Percentiles rank a stretch among this genome's conserved stretches.
phyloP scores from a whole-genome alignment of 2,329 filamentous ascomycete genomes.

The Xylariaceae sp. region DNA sequence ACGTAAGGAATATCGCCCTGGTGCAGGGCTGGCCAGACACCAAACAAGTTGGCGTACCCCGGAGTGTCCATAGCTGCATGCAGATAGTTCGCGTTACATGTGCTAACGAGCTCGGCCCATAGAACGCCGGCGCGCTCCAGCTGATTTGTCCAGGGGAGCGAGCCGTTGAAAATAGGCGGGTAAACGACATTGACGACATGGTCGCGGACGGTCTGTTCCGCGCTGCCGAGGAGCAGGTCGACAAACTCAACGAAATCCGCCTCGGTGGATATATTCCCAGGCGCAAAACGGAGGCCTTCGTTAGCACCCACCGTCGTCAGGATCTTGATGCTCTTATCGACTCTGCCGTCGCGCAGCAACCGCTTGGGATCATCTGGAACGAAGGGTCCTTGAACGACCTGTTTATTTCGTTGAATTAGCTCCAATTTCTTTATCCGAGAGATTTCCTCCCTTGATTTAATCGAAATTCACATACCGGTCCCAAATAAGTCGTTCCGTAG shows the following conservation, averaged over 20 bases:
- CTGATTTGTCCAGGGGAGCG: not conserved
- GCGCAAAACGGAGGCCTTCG: conserved; percentile 37
- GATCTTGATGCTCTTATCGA: conserved; percentile 32
- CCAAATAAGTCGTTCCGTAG: not conserved
- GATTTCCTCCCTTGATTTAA: too few relatives aligned
- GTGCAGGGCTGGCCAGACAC: not conserved
- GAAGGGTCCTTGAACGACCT: not conserved
- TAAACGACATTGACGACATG: not conserved
- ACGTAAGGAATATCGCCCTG: conserved; percentile 1
- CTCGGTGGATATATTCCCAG: conserved; percentile 32
- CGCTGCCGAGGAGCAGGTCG: not conserved
- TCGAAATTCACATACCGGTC: not conserved
- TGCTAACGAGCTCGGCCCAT: not conserved
- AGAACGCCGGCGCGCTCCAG: not conserved
- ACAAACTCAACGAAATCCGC: conserved; percentile 32
- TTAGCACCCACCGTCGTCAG: conserved; percentile 35
- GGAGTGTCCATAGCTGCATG: not conserved
- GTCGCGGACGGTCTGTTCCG: not conserved
- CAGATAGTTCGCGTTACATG: not conserved
- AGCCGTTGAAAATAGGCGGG: not conserved
- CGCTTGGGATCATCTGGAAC: conserved; percentile 25
- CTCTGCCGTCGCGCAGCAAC: conserved; percentile 28
- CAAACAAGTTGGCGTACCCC: not conserved
- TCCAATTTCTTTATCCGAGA: too few relatives aligned
- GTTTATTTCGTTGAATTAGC: not conserved